Conservation (phyloP, 768 basidiomycete species). For the Lactifluus volemus region DNA sequence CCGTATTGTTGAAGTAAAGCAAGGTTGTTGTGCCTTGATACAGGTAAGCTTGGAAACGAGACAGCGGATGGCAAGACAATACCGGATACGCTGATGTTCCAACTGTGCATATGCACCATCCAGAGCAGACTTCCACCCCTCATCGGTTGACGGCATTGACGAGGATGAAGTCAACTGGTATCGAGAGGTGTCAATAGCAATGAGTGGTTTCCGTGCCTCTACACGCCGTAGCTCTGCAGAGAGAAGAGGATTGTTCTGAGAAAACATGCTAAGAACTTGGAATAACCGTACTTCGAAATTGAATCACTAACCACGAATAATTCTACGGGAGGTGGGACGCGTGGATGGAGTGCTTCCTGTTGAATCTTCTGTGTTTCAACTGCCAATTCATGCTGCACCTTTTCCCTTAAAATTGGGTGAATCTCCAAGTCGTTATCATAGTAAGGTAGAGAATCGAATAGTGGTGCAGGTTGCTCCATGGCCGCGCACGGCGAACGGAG, state of each 20-base stretch:
- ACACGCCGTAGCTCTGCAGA: conserved; percentile 68
- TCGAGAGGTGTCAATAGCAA: conserved; percentile 59
- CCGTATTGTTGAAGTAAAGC: conserved; percentile 80
- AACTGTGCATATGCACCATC: conserved; percentile 75
- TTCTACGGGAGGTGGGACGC: conserved; percentile 54
- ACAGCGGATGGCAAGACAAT: conserved; percentile 14
- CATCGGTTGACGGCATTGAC: conserved; percentile 53
- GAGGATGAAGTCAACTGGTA: conserved; percentile 68
- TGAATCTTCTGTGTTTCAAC: conserved; percentile 49
- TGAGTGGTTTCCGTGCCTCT: conserved; percentile 55
- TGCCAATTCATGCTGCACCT: conserved; percentile 69
- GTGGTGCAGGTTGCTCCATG: conserved; percentile 23
- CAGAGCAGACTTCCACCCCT: conserved; percentile 68
- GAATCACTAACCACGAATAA: conserved; percentile 57
- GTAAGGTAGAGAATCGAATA: conserved; percentile 87
- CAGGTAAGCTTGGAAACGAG: not conserved
- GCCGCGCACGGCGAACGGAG: not conserved
- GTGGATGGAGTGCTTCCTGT: conserved; percentile 55
- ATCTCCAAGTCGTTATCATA: conserved; percentile 88
- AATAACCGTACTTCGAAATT: not conserved
- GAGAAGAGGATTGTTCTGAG: conserved; percentile 58
- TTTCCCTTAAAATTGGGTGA: conserved; percentile 58
- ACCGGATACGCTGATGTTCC: conserved; percentile 81
- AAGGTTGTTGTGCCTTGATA: conserved; percentile 67
- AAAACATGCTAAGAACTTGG: not conserved